Evolutionary conservation across 2,329 filamentous ascomycete genomes (phyloP).

Genomic region (Hirsutella minnesotensis): DNA sequence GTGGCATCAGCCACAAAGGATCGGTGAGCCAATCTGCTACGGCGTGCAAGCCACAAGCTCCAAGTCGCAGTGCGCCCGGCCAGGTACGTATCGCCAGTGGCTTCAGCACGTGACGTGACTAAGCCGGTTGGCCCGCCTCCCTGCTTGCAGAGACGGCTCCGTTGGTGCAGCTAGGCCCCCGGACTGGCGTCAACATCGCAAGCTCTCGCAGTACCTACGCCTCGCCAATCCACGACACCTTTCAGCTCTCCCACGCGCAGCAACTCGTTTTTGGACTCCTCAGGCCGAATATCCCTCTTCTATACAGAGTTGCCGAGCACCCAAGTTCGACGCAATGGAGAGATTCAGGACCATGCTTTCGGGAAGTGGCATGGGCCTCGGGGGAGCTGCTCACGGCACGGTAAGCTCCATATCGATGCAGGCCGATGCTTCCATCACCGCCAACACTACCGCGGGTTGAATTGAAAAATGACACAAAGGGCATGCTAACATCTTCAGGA

Average conservation of each 20-base stretch:
- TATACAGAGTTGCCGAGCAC: neutral
- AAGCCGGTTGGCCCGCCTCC: neutral
- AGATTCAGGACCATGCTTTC: conserved; percentile 82
- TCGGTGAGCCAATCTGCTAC: neutral
- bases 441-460: no score
- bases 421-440: neutral
- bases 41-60: neutral
- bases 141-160: neutral
- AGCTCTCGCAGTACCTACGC: neutral
- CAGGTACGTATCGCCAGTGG: no score
- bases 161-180: conserved; percentile 1
- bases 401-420: conserved; percentile 18
- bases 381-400: conserved; percentile 29
- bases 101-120: neutral
- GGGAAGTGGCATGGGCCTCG: conserved; percentile 58
- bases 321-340: conserved; percentile 53
- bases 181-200: conserved; percentile 4
- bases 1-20: neutral
- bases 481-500: conserved; percentile 48
- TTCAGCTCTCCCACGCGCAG: neutral
- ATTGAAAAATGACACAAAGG: no score
- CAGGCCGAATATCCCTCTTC: neutral
- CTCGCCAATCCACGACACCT: neutral
- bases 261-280: neutral
- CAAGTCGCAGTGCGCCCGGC: no score